Percentiles rank a stretch among this genome's conserved stretches.
Conservation (phyloP, 202 grass and related monocot genomes). For the Miscanthus sacchariflorus region DNA sequence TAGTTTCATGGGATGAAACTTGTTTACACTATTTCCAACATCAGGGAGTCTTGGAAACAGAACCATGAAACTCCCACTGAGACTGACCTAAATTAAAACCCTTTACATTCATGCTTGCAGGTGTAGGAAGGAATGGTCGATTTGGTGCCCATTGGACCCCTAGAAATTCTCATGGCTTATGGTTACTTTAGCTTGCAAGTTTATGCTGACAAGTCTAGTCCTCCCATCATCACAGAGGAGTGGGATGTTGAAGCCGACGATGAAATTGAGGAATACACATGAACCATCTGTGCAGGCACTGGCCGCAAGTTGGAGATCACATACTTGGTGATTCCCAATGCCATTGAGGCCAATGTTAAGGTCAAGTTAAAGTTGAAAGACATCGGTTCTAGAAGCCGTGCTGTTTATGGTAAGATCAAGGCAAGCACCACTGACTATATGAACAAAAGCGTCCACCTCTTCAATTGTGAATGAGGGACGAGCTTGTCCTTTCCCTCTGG, state of each 20-base stretch:
- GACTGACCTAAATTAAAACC: not conserved
- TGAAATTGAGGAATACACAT: not conserved
- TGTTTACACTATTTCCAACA: too few relatives aligned
- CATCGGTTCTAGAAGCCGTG: too few relatives aligned
- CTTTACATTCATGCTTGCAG: not conserved
- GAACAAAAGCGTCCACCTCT: too few relatives aligned
- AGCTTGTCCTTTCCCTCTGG: conserved; percentile 7
- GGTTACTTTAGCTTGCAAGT: not conserved
- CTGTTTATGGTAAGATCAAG: too few relatives aligned
- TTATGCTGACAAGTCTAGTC: not conserved
- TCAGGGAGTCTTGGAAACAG: too few relatives aligned
- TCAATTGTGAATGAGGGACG: not conserved
- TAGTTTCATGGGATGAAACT: too few relatives aligned
- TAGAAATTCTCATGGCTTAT: not conserved
- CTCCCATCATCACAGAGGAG: too few relatives aligned
- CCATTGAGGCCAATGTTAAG: too few relatives aligned
- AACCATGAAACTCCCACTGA: too few relatives aligned
- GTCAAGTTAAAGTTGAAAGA: too few relatives aligned
- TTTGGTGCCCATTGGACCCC: conserved; percentile 19
- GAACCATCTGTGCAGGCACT: not conserved
- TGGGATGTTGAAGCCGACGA: not conserved
- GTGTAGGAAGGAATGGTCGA: conserved; percentile 23
- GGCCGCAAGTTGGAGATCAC: too few relatives aligned
- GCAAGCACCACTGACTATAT: too few relatives aligned
- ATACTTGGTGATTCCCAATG: not conserved